These are phyloP conservation scores for Datura wrightii DNA, from an alignment of 257 asterid species.

Conservation along the genomic window DNA sequence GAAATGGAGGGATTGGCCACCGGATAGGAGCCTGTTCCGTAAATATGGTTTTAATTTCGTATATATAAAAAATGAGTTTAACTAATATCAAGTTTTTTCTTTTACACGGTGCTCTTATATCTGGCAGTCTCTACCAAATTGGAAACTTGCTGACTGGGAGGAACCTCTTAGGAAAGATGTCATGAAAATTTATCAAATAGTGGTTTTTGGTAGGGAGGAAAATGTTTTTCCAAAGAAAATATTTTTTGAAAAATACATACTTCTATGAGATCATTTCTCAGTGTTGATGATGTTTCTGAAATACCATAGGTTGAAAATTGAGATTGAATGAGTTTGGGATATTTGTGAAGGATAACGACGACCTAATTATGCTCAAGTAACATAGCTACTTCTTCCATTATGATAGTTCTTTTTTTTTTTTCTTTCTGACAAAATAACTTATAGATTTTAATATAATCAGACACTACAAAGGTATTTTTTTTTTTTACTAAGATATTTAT, in stretches of 20 bases:
- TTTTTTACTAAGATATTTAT: not conserved
- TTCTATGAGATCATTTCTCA: not conserved
- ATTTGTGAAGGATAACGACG: not conserved
- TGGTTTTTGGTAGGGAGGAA: not conserved
- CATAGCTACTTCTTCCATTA: not conserved
- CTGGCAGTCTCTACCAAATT: not conserved
- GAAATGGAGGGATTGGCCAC: too few relatives aligned
- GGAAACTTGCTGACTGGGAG: not conserved
- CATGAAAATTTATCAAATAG: not conserved
- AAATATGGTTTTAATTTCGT: too few relatives aligned
- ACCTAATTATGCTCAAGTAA: too few relatives aligned
- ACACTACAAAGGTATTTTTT: not conserved
- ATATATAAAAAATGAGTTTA: not conserved
- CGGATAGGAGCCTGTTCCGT: too few relatives aligned
- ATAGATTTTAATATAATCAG: not conserved
- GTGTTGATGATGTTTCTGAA: not conserved
- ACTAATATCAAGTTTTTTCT: too few relatives aligned
- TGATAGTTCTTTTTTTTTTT: too few relatives aligned
- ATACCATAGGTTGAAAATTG: not conserved
- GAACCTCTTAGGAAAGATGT: not conserved
- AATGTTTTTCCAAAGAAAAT: not conserved
- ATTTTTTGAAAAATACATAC: not conserved
- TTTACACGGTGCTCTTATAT: not conserved
- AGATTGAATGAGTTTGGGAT: not conserved
- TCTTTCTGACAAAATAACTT: too few relatives aligned